phyloP scores from a whole-genome alignment of 1,284 basidiomycete species.

The Apiotrichum akiyoshidainum region DNA sequence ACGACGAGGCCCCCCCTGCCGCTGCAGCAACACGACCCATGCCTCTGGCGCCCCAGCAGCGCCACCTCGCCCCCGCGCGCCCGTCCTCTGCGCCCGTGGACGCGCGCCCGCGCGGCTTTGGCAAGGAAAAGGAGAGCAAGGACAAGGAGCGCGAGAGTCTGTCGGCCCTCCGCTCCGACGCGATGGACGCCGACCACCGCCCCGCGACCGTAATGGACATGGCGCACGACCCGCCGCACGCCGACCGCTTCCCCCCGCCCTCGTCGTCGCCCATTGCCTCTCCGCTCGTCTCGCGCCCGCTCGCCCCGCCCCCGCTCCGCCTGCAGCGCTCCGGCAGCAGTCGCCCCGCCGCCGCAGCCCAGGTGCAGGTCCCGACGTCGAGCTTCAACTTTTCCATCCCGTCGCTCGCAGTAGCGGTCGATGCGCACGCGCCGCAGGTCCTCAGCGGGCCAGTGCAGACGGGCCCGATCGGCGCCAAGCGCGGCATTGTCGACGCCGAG shows the following conservation, averaged over 20 bases:
- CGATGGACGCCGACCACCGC: constrained; percentile 14
- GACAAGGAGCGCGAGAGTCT: background rate
- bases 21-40: background rate
- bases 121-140: background rate
- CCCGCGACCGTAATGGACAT: constrained; percentile 1
- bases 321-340: background rate
- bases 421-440: background rate
- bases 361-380: constrained; percentile 3
- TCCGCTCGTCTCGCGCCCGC: constrained; percentile 1
- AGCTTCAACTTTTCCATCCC: constrained; percentile 23
- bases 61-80: constrained; percentile 4
- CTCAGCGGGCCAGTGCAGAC: constrained; percentile 12
- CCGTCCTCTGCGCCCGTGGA: constrained; percentile 27
- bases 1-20: constrained; percentile 20
- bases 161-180: constrained; percentile 9
- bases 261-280: constrained; percentile 13
- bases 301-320: constrained; percentile 1
- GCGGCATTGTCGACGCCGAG: constrained; percentile 21
- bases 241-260: constrained; percentile 1
- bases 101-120: constrained; percentile 6
- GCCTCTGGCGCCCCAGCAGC: background rate
- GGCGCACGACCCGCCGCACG: background rate
- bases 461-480: constrained; percentile 15
- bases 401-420: constrained; percentile 2
- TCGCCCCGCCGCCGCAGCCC: background rate